Percentiles rank a stretch among this genome's conserved stretches.
These are phyloP conservation scores for Ceratocystis alfenasii DNA, from an alignment of 2,329 filamentous ascomycete genomes.

Conservation along the genomic window DNA sequence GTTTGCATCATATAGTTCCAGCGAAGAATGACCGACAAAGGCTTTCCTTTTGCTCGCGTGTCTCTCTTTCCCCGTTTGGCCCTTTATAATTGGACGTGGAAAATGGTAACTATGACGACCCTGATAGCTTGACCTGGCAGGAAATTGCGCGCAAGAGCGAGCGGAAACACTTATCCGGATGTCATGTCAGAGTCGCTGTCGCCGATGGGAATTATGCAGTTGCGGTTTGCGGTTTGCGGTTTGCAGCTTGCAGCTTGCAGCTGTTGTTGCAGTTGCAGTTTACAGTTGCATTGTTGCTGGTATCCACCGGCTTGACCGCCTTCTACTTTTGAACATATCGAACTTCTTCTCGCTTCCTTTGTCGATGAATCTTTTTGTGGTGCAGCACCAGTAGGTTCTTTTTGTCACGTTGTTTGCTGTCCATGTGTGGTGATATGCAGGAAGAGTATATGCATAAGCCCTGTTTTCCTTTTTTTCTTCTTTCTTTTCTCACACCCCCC, in stretches of 20 bases:
- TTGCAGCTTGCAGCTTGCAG: not conserved
- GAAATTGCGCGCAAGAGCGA: not conserved
- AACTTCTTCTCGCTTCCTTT: not conserved
- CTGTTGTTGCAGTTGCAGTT: not conserved
- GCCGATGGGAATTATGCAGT: conserved; percentile 9
- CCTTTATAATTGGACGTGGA: not conserved
- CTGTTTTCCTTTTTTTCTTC: conserved; percentile 2
- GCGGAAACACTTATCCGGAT: not conserved
- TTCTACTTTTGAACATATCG: not conserved
- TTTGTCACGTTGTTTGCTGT: conserved; percentile 4
- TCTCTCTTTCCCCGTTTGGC: not conserved
- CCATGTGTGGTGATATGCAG: not conserved
- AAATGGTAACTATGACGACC: not conserved
- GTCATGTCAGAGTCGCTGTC: not conserved
- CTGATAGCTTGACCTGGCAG: not conserved
- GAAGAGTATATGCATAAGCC: not conserved
- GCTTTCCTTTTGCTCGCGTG: not conserved
- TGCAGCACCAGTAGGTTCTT: not conserved
- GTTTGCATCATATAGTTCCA: conserved; percentile 5
- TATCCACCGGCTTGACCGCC: conserved; percentile 5
- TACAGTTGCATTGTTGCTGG: conserved; percentile 2
- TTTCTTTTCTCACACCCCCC: not conserved
- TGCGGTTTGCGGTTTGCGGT: not conserved
- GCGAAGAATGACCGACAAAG: conserved; percentile 3
- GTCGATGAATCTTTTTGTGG: not conserved